phyloP scores from a whole-genome alignment of 169 alveolate species.

The Plasmodium knowlesi region DNA sequence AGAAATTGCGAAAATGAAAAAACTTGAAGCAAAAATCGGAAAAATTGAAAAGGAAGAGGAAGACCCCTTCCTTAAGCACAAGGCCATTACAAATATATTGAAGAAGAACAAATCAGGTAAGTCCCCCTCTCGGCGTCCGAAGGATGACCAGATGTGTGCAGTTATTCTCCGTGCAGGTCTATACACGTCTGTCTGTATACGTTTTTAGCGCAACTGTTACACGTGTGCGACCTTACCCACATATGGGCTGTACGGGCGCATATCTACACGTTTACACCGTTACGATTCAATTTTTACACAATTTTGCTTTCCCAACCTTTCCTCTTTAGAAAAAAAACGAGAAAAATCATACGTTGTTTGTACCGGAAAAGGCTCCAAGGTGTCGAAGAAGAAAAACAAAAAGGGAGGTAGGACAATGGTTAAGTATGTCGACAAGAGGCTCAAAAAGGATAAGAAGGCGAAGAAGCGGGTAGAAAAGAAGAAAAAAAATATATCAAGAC shows the following conservation, averaged over 20 bases:
- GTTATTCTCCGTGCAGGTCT: neutral
- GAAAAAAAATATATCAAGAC: slow-evolving; percentile 72
- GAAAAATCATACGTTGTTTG: slow-evolving; percentile 90
- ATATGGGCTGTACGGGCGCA: no score
- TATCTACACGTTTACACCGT: neutral
- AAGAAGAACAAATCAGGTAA: slow-evolving; percentile 88
- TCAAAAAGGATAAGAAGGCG: slow-evolving; percentile 94
- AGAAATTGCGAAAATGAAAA: slow-evolving; percentile 92
- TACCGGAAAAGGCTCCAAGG: slow-evolving; percentile 86
- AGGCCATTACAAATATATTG: slow-evolving; percentile 87
- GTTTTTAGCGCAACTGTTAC: neutral
- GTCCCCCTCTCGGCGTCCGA: slow-evolving; percentile 67
- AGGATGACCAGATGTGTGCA: neutral
- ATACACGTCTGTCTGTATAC: neutral
- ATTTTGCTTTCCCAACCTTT: neutral
- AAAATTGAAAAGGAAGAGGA: slow-evolving; percentile 92
- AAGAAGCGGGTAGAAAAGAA: slow-evolving; percentile 84
- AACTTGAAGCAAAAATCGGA: slow-evolving; percentile 91
- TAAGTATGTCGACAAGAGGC: slow-evolving; percentile 96
- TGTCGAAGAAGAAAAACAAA: slow-evolving; percentile 84
- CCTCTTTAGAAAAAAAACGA: slow-evolving; percentile 55
- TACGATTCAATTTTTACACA: neutral
- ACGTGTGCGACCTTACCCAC: no score
- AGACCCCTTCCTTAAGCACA: slow-evolving; percentile 90
- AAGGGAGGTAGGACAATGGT: slow-evolving; percentile 86